These are phyloP conservation scores for Phyllosticta citribraziliensis DNA, from an alignment of 2,329 filamentous ascomycete species.

Conservation along the genomic window DNA sequence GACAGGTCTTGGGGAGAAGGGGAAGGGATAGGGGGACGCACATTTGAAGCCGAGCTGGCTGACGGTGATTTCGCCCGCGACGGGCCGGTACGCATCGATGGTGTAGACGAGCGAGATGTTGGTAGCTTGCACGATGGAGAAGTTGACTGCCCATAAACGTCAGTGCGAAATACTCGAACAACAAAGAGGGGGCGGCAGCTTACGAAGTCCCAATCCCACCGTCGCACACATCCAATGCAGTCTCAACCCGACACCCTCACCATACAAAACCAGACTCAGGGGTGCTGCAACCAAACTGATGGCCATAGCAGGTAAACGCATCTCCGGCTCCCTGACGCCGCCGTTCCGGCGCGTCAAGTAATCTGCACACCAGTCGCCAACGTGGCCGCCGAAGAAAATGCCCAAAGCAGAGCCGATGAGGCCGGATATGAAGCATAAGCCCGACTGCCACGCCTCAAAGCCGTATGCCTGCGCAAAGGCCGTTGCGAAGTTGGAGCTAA, in stretches of 20 bases:
- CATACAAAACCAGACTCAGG: constrained; percentile 22
- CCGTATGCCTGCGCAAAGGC: constrained; percentile 19
- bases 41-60: constrained; percentile 48
- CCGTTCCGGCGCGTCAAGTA: constrained; percentile 18
- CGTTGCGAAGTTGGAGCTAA: constrained; percentile 21
- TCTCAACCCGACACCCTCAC: constrained; percentile 20
- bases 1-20: neutral
- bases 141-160: constrained; percentile 31
- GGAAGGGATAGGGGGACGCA: constrained; percentile 18
- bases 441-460: constrained; percentile 28
- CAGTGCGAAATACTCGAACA: neutral
- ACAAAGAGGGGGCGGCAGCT: constrained; percentile 16
- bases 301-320: constrained; percentile 23
- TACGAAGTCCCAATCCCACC: constrained; percentile 43
- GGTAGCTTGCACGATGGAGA: constrained; percentile 46
- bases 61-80: constrained; percentile 47
- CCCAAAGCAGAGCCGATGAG: constrained; percentile 41
- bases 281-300: constrained; percentile 20
- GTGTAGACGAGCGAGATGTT: constrained; percentile 49
- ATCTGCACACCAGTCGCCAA: constrained; percentile 24
- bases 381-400: constrained; percentile 40
- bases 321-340: constrained; percentile 27
- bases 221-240: constrained; percentile 46
- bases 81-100: constrained; percentile 48
- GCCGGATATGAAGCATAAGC: constrained; percentile 42